phyloP scores from a whole-genome alignment of 2,329 filamentous ascomycete genomes.

The Byssothecium circinans region DNA sequence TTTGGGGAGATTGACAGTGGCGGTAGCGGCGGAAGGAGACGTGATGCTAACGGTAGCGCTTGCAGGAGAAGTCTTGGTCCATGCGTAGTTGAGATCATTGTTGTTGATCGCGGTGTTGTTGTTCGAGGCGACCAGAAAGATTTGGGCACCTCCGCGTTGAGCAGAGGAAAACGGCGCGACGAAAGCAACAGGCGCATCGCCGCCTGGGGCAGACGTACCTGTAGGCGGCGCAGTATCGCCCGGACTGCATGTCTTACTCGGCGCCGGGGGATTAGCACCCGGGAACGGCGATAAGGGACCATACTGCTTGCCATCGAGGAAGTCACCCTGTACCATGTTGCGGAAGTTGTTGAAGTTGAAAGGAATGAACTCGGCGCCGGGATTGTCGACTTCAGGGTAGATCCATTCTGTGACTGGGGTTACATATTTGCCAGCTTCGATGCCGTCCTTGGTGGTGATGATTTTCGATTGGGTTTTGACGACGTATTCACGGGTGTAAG shows the following conservation, averaged over 20 bases:
- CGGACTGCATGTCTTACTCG: slow-evolving; percentile 25
- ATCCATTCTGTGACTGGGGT: slow-evolving; percentile 50
- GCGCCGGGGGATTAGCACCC: slow-evolving; percentile 28
- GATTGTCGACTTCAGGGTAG: slow-evolving; percentile 46
- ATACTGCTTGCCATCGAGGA: slow-evolving; percentile 36
- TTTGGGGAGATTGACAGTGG: slow-evolving; percentile 27
- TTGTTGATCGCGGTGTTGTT: slow-evolving; percentile 22
- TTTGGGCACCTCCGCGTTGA: slow-evolving; percentile 33
- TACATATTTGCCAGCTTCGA: slow-evolving; percentile 48
- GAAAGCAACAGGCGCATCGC: slow-evolving; percentile 16
- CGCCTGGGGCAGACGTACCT: slow-evolving; percentile 8
- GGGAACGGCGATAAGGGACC: slow-evolving; percentile 46
- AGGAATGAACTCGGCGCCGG: slow-evolving; percentile 40
- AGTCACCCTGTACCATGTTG: slow-evolving; percentile 37
- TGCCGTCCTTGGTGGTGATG: slow-evolving; percentile 42
- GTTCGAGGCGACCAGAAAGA: slow-evolving; percentile 34
- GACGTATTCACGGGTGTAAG: slow-evolving; percentile 48
- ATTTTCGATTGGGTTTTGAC: slow-evolving; percentile 40
- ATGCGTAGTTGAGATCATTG: slow-evolving; percentile 33
- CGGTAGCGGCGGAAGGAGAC: slow-evolving; percentile 21
- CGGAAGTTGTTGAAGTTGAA: slow-evolving; percentile 38
- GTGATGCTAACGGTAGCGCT: slow-evolving; percentile 23
- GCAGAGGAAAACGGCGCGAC: slow-evolving; percentile 24
- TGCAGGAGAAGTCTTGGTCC: slow-evolving; percentile 32
- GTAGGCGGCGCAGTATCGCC: slow-evolving; percentile 4